Base-by-base conservation (phyloP, 345 rosid genomes). In the Citrus reticulata region DNA sequence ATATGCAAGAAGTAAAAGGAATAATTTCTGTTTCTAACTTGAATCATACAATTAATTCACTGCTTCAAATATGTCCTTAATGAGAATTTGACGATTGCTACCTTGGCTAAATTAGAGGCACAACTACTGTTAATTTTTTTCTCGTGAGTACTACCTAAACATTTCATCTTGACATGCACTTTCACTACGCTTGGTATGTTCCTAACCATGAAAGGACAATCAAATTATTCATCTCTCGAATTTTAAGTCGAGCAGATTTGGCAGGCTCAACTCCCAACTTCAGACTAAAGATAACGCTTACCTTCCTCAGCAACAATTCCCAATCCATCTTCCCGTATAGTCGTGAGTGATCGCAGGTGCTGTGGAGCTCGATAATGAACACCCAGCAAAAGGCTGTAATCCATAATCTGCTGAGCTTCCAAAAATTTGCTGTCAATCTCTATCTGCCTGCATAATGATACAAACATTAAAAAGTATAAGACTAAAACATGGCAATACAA, bases 361-460 rank as follows among this genome's bases (percentile, higher is more conserved):
- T 90, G 97, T 13, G 99, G 99, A 81, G 99, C 99, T 85, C 99
- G 93, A 80, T 91, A 95, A 87, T 94, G 99, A 60, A 96, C 99
- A 79, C 99, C 99, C 51, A 96, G 85, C 83, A 96, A 85, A 88
- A 96, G 98, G 84, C 99, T 96, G 78, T 96, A 96, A 89, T 96
- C 99, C 99, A 96, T 96, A 71, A 96, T 94, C 84, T 81, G 87
- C 83, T 94, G 92, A 55, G 81, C 88, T 89, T 94, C 97, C 84
- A 96, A 80, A 87, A 93, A 93, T 81, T 90, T 87, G 78, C 97
- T 90, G 77, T 94, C 99, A 39, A 78, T 91, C 88, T 91, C 93
- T 78, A 94, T 92, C 88, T 96, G 98, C 79, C 99, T 93, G 88
- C 76, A 75, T 9, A 34, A 73, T 59, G 74, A 77, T 58, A 77